Percentiles rank a stretch among this genome's conserved stretches.
phyloP scores from a whole-genome alignment of 495 filamentous ascomycete species.

The Daldinia bambusicola region DNA sequence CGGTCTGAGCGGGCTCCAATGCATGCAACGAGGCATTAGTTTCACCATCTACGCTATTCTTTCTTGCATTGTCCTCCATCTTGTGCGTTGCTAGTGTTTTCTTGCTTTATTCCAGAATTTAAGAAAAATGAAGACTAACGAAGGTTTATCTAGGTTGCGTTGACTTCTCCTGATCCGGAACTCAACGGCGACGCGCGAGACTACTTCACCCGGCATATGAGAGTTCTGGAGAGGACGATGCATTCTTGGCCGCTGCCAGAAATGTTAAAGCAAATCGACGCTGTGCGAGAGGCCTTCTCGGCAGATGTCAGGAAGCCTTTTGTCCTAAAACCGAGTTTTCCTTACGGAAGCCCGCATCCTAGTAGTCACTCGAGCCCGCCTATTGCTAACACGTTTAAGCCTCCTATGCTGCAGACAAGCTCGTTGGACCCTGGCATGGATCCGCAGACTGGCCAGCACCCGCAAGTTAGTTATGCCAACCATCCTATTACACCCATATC shows the following conservation, averaged over 20 bases:
- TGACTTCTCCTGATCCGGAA: constrained; percentile 93
- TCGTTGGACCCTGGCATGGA: constrained; percentile 59
- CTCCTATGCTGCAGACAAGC: constrained; percentile 50
- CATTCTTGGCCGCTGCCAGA: constrained; percentile 90
- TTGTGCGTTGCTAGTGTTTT: constrained; percentile 67
- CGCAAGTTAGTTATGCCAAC: constrained; percentile 77
- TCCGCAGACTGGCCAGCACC: constrained; percentile 61
- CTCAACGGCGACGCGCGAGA: constrained; percentile 86
- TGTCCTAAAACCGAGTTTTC: constrained; percentile 86
- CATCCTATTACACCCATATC: constrained; percentile 88
- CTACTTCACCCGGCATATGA: constrained; percentile 95
- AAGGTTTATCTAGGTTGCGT: constrained; percentile 71
- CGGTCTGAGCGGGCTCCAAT: constrained; percentile 82
- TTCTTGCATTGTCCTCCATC: constrained; percentile 93
- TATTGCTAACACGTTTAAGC: constrained; percentile 57
- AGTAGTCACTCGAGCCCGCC: constrained; percentile 69
- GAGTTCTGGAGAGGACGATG: constrained; percentile 87
- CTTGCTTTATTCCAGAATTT: background rate
- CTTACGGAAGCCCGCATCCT: constrained; percentile 82
- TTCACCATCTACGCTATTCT: constrained; percentile 94
- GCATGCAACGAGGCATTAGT: constrained; percentile 95
- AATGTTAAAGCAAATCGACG: constrained; percentile 90
- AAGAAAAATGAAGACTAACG: constrained; percentile 4
- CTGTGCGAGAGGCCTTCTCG: constrained; percentile 91
- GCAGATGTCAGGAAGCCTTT: constrained; percentile 87